These are phyloP conservation scores for Goffeauzyma gilvescens DNA, from an alignment of 768 basidiomycete genomes.

Conservation along the genomic window DNA sequence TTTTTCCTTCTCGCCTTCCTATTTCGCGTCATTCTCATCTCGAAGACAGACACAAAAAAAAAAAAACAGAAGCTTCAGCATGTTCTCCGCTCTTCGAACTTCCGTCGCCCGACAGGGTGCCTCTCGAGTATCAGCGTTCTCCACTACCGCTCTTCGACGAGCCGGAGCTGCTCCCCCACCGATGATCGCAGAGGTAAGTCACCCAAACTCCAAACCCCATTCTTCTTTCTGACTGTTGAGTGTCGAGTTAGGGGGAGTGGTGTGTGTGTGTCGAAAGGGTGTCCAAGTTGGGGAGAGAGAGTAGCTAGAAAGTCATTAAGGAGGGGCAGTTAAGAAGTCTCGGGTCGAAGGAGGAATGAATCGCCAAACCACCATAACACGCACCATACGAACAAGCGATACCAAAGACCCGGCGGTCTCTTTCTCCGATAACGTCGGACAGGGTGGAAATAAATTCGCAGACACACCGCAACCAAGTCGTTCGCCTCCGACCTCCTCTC, in stretches of 20 bases:
- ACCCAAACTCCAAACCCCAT: background rate
- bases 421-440: too few relatives aligned
- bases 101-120: background rate
- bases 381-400: background rate
- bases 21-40: too few relatives aligned
- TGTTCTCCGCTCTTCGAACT: background rate
- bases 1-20: too few relatives aligned
- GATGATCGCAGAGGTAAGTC: slow-evolving; percentile 20
- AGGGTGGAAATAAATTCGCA: too few relatives aligned
- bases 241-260: too few relatives aligned
- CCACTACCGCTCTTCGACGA: slow-evolving; percentile 13
- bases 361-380: background rate
- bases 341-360: background rate
- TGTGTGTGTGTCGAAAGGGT: too few relatives aligned
- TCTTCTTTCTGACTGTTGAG: too few relatives aligned
- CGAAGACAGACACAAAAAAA: too few relatives aligned
- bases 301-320: background rate
- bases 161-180: slow-evolving; percentile 26
- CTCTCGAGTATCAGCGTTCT: slow-evolving; percentile 17
- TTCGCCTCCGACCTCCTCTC: too few relatives aligned
- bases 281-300: background rate
- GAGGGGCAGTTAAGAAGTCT: background rate
- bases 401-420: too few relatives aligned
- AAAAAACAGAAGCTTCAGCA: too few relatives aligned
- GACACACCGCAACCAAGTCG: too few relatives aligned